Percentiles rank a stretch among this genome's conserved stretches.
Evolutionary conservation across 768 basidiomycete genomes (phyloP).

Genomic region (Suillus plorans): DNA sequence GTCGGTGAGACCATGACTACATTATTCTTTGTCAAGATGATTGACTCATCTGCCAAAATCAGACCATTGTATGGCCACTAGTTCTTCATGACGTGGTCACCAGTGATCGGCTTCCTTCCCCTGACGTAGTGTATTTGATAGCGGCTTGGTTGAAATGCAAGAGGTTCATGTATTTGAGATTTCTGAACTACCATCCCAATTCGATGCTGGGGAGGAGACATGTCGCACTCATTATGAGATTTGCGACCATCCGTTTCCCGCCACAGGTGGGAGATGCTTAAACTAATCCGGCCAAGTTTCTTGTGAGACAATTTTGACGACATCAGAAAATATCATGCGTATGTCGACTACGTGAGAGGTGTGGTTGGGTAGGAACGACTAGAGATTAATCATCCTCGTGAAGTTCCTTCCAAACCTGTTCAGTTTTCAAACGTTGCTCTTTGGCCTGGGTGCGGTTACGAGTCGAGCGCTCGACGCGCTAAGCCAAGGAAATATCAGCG

Average conservation of each 20-base stretch:
- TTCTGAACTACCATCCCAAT: not conserved
- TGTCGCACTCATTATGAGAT: not conserved
- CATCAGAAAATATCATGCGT: not conserved
- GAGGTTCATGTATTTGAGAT: not conserved
- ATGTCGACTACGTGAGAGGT: not conserved
- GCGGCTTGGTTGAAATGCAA: not conserved
- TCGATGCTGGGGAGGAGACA: not conserved
- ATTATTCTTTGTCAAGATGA: not conserved
- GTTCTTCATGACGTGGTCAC: not conserved
- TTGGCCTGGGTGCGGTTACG: constrained; percentile 63
- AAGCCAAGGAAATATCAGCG: constrained; percentile 11
- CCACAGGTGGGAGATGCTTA: not conserved
- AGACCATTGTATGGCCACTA: constrained; percentile 3
- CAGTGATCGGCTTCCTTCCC: not conserved
- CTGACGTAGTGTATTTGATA: not conserved
- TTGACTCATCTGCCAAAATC: not conserved
- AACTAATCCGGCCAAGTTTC: not conserved
- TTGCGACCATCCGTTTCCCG: not conserved
- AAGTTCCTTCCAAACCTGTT: constrained; percentile 62
- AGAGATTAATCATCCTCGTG: constrained; percentile 42
- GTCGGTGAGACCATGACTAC: constrained; percentile 8
- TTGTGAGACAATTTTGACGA: not conserved
- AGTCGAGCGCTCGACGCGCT: constrained; percentile 57
- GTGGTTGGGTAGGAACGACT: not conserved
- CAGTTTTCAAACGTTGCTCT: constrained; percentile 51